Conservation (phyloP, 2,329 filamentous ascomycete genomes). For the Penicillium sp. region DNA sequence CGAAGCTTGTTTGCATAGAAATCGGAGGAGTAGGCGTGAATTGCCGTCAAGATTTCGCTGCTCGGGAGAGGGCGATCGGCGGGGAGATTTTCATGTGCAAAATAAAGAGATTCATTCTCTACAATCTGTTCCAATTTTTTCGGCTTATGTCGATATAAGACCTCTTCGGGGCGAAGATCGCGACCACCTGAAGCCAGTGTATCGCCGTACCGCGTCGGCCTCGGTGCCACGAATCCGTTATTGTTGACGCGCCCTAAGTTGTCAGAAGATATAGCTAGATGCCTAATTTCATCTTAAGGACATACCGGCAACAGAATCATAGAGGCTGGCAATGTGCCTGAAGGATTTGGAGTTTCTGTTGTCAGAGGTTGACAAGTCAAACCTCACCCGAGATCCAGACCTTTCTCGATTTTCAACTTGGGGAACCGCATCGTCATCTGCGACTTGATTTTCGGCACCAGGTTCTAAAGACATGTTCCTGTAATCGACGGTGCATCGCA, state of each 20-base stretch:
- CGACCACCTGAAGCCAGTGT: constrained; percentile 36
- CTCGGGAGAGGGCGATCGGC: constrained; percentile 48
- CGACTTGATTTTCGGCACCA: neutral
- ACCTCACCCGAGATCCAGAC: neutral
- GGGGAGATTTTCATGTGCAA: constrained; percentile 50
- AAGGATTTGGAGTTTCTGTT: neutral
- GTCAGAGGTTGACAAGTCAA: neutral
- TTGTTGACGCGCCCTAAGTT: constrained; percentile 47
- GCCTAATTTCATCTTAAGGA: neutral
- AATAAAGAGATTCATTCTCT: constrained; percentile 55
- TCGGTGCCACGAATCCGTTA: constrained; percentile 32
- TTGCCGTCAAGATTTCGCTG: constrained; percentile 57
- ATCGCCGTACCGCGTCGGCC: constrained; percentile 33
- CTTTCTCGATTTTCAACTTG: neutral
- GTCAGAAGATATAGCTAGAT: constrained; percentile 9
- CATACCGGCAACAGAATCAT: constrained; percentile 60
- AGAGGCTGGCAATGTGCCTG: constrained; percentile 49
- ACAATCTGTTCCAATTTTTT: constrained; percentile 52
- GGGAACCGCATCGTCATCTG: neutral
- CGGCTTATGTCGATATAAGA: constrained; percentile 49
- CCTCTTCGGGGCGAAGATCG: constrained; percentile 57
- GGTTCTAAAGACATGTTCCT: neutral
- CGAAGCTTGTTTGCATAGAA: constrained; percentile 48
- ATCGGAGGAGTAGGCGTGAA: constrained; percentile 59
- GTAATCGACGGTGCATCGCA: neutral